Conservation (phyloP, 257 asterid genomes). For the Thymus mandschuricus region DNA sequence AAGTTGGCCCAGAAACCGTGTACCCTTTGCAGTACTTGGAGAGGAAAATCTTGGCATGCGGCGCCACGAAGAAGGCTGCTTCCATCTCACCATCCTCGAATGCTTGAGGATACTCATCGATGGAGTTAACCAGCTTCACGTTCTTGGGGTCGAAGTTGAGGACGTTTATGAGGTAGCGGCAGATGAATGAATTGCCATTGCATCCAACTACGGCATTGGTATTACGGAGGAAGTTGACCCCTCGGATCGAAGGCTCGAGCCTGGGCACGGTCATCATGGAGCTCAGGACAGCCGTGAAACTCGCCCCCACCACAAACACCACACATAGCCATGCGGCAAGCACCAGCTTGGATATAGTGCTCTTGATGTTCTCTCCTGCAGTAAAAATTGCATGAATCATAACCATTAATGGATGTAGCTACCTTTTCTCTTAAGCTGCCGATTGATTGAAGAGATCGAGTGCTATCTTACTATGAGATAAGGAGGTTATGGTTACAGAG, state of each 20-base stretch:
- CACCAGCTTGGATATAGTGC: constrained; percentile 50
- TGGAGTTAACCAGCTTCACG: constrained; percentile 34
- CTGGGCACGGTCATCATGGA: constrained; percentile 62
- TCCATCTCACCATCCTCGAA: constrained; percentile 50
- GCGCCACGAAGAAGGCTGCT: constrained; percentile 69
- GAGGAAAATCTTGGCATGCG: constrained; percentile 64
- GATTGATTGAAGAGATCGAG: too few relatives aligned
- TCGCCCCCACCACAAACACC: constrained; percentile 46
- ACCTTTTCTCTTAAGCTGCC: too few relatives aligned
- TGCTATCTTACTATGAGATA: constrained; percentile 53
- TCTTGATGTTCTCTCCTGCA: constrained; percentile 55
- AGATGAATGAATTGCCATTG: constrained; percentile 53
- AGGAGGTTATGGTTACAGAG: constrained; percentile 57
- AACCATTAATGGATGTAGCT: too few relatives aligned
- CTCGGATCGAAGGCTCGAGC: constrained; percentile 46
- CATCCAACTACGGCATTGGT: constrained; percentile 60
- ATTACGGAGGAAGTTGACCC: constrained; percentile 43
- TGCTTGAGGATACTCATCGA: constrained; percentile 46
- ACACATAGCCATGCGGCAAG: constrained; percentile 56
- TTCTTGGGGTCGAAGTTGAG: constrained; percentile 47
- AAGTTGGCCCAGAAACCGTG: constrained; percentile 47
- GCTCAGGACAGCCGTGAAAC: constrained; percentile 65
- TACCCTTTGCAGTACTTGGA: constrained; percentile 56
- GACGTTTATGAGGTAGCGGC: constrained; percentile 37
- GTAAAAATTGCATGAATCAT: not conserved